Base-by-base conservation (phyloP, 768 basidiomycete genomes). In the Mycena capillaripes region DNA sequence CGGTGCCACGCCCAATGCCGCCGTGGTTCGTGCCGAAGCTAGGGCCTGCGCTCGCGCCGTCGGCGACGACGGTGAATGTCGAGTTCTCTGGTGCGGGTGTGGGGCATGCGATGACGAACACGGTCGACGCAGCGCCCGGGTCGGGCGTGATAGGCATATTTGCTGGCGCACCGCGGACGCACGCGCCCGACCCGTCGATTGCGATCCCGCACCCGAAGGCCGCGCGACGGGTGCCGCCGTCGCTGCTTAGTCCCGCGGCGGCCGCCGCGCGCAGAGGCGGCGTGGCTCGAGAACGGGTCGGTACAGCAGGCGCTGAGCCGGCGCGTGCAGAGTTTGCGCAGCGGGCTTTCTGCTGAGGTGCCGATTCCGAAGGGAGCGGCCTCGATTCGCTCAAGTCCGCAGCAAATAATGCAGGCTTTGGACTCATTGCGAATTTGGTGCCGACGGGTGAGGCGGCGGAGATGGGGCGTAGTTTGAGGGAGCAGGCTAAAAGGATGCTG, bases 11-110 rank as follows among this genome's bases (percentile, higher is more conserved):
- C 19, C 74, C 81, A 8, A 79, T 81, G 30, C 79, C 83, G 3
- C 74, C 85, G 17, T 87, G 90, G 30, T 81, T 89, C 9, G 92
- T 91, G 27, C 95, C 93, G 2, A 99, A 99, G 80, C 87, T 93
- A 29, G 89, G 90, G 0, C 93, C 97, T 2, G 95, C 95, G 14
- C 89, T 96, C 34, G 92, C 93, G 14, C 95, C 98, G 12, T 95
- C 95, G 25, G 87, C 94, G 2, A 97, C 95, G 58, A 97, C 96
- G 2, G 97, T 99, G 76, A 98, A 97, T 69, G 97, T 99, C 66
- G 97, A 98, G 84, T 99, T 98, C 81, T 83, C 92, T 4, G 93
- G 94, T 4, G 83, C 89, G 2, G 93, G 90, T 11, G 84, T 87
- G 17, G 88, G 90, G n/a, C 84, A 88, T 70, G 88, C 89, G 9